Evolutionary conservation across 805 yeast genomes (phyloP).

Genomic region (Candida manassasensis): DNA sequence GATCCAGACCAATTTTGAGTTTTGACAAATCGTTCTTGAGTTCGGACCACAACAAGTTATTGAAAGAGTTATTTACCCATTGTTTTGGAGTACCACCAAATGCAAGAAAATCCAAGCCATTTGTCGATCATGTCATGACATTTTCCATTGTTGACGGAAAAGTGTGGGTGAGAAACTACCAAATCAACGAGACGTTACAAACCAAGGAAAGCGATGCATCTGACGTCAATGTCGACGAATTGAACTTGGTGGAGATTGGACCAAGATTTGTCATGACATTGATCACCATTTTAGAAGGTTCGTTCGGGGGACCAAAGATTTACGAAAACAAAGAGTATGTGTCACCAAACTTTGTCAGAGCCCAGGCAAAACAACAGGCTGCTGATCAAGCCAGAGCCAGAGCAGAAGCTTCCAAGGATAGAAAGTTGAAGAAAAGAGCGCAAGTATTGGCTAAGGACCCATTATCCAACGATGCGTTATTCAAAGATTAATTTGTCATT

Average conservation of each 20-base stretch:
- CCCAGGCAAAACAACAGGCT: slow-evolving; percentile 74
- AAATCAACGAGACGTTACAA: slow-evolving; percentile 65
- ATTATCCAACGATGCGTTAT: slow-evolving; percentile 69
- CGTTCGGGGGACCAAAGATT: slow-evolving; percentile 96
- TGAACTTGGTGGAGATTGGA: slow-evolving; percentile 88
- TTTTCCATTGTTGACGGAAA: slow-evolving; percentile 89
- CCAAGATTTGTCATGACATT: slow-evolving; percentile 93
- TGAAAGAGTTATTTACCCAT: slow-evolving; percentile 57
- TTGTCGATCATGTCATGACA: slow-evolving; percentile 91
- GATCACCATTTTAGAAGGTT: slow-evolving; percentile 89
- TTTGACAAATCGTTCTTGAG: slow-evolving; percentile 73
- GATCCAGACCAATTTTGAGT: slow-evolving; percentile 89
- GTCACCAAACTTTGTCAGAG: slow-evolving; percentile 91
- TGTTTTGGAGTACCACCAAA: slow-evolving; percentile 91
- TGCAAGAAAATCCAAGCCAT: slow-evolving; percentile 90
- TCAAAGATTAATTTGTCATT: slow-evolving; percentile 38
- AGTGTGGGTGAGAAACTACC: slow-evolving; percentile 94
- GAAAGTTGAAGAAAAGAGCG: slow-evolving; percentile 73
- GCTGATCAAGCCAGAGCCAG: slow-evolving; percentile 77
- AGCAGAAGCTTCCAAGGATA: slow-evolving; percentile 70
- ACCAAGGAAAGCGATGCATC: slow-evolving; percentile 50
- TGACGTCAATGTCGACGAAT: slow-evolving; percentile 46
- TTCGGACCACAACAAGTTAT: slow-evolving; percentile 61
- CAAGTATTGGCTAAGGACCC: slow-evolving; percentile 77
- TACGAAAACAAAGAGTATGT: slow-evolving; percentile 96